These are phyloP conservation scores for Naegleria gruberi DNA, from an alignment of 208 protist species.

Conservation along the genomic window DNA sequence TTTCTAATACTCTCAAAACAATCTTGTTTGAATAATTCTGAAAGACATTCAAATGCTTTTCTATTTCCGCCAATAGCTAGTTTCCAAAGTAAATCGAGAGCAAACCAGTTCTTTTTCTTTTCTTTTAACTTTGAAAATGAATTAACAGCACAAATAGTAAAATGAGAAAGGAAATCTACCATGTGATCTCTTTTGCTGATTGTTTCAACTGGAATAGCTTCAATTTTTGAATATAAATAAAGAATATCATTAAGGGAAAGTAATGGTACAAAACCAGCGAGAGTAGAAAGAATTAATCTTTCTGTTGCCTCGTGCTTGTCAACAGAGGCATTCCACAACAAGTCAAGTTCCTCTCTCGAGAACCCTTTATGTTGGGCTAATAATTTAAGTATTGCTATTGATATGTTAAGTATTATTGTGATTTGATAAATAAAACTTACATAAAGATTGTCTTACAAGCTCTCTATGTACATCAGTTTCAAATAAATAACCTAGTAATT, in stretches of 20 bases:
- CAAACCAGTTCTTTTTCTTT: background rate
- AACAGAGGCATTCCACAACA: background rate
- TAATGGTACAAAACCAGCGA: background rate
- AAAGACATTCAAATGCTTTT: conserved; percentile 14
- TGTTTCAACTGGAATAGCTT: background rate
- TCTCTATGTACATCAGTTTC: background rate
- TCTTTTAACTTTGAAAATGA: background rate
- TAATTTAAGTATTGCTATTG: background rate
- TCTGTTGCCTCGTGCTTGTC: background rate
- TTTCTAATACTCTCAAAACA: background rate
- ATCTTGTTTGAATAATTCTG: background rate
- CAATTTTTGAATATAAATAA: background rate
- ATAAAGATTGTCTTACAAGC: background rate
- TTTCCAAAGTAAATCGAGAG: background rate
- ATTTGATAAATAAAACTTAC: background rate
- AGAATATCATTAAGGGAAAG: background rate
- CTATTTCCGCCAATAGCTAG: background rate
- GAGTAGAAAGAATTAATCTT: background rate
- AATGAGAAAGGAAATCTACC: background rate
- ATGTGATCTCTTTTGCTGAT: background rate
- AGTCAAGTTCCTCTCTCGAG: background rate
- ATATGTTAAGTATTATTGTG: background rate
- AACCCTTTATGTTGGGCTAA: background rate
- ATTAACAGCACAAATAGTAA: background rate
- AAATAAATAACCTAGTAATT: background rate